Evolutionary conservation across 345 rosid genomes (phyloP).

Genomic region (Heritiera littoralis): DNA sequence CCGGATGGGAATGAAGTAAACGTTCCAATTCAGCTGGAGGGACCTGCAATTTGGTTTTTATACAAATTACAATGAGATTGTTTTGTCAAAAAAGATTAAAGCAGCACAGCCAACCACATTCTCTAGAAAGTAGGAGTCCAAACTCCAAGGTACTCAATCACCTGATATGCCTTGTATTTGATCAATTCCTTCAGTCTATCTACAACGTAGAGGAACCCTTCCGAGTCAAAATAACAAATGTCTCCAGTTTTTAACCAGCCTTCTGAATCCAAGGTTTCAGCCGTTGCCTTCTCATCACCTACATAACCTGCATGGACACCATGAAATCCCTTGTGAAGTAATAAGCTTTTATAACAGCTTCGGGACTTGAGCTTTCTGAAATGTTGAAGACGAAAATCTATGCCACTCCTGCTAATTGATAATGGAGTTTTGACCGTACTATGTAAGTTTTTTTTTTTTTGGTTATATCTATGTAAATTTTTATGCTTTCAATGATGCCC

Average conservation of each 20-base stretch:
- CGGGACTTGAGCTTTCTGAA: neutral
- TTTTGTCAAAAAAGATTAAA: neutral
- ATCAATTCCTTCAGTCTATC: constrained; percentile 93
- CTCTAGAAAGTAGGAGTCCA: too few species aligned
- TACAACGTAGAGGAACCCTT: constrained; percentile 69
- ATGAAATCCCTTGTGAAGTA: neutral
- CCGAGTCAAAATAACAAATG: constrained; percentile 74
- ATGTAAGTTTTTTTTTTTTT: neutral
- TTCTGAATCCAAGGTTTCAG: constrained; percentile 71
- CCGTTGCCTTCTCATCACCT: constrained; percentile 80
- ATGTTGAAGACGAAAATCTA: neutral
- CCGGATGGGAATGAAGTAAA: constrained; percentile 67
- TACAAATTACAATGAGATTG: neutral
- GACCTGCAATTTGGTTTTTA: constrained; percentile 49
- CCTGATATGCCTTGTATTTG: constrained; percentile 97
- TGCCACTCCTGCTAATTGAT: neutral
- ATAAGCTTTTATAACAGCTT: neutral
- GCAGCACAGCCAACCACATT: neutral
- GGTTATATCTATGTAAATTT: neutral
- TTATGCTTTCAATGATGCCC: neutral
- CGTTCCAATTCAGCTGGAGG: constrained; percentile 97
- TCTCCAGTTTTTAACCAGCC: constrained; percentile 98
- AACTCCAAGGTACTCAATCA: constrained; percentile 16
- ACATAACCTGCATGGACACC: constrained; percentile 65
- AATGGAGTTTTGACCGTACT: neutral